Evolutionary conservation across 1,139 yeast genomes (phyloP).

Genomic region (Kurtzmaniella natalensis): DNA sequence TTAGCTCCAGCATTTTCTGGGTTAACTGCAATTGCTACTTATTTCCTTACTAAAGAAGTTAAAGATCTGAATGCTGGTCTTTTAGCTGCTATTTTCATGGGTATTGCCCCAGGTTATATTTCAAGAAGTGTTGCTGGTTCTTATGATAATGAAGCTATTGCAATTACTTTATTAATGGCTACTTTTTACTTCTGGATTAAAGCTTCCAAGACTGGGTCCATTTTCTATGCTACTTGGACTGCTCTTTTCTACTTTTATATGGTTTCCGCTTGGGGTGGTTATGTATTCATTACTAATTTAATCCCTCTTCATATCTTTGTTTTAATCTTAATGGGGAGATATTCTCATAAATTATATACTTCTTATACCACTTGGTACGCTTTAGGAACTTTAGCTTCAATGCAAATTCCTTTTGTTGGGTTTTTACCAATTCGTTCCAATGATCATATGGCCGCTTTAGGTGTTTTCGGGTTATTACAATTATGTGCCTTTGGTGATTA

Average conservation of each 20-base stretch:
- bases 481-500: constrained; percentile 84
- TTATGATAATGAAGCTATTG: constrained; percentile 98
- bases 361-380: constrained; percentile 97
- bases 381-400: constrained; percentile 91
- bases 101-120: constrained; percentile 97
- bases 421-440: constrained; percentile 94
- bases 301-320: constrained; percentile 95
- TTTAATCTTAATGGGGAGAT: constrained; percentile 90
- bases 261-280: constrained; percentile 99
- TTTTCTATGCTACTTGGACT: constrained; percentile 77
- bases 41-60: constrained; percentile 83
- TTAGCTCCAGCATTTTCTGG: constrained; percentile 97
- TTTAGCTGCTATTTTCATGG: constrained; percentile 90
- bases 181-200: constrained; percentile 96
- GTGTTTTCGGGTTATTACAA: constrained; percentile 93
- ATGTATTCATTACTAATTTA: constrained; percentile 95
- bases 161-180: constrained; percentile 91
- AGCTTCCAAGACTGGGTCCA: constrained; percentile 86
- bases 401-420: constrained; percentile 99
- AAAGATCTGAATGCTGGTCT: constrained; percentile 89
- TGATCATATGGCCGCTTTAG: constrained; percentile 98
- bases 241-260: constrained; percentile 93
- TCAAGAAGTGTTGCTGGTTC: constrained; percentile 98
- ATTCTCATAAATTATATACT: constrained; percentile 74
- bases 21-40: constrained; percentile 89